Conservation (phyloP, 2,329 filamentous ascomycete genomes). For the Ustilaginoidea virens region DNA sequence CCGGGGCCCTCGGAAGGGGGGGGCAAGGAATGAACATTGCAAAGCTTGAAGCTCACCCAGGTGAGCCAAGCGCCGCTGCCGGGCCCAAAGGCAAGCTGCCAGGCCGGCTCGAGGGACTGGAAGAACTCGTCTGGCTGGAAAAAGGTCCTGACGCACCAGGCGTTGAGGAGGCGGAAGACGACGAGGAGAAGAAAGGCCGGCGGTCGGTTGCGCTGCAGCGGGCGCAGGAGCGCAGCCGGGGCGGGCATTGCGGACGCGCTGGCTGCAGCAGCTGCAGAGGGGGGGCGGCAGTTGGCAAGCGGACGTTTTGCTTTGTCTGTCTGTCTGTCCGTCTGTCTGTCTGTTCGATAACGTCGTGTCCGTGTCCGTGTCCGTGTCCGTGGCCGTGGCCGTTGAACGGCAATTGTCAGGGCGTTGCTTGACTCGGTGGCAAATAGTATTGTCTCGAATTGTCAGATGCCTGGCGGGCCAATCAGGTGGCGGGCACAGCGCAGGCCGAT, state of each 20-base stretch:
- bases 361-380: too few species aligned
- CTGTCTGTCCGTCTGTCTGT: too few species aligned
- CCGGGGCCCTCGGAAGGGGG: neutral
- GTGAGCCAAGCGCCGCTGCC: slow-evolving; percentile 79
- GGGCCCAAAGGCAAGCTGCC: slow-evolving; percentile 69
- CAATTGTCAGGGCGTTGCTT: too few species aligned
- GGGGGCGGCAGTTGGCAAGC: too few species aligned
- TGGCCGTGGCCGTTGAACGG: too few species aligned
- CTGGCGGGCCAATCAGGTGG: too few species aligned
- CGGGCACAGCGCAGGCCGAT: too few species aligned
- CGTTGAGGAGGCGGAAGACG: slow-evolving; percentile 64
- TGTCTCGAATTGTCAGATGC: too few species aligned
- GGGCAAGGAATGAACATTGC: neutral
- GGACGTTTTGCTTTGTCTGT: too few species aligned
- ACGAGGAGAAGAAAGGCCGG: slow-evolving; percentile 28
- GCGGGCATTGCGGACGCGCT: slow-evolving; percentile 7
- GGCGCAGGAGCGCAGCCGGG: slow-evolving; percentile 8
- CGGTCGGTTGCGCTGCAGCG: slow-evolving; percentile 7
- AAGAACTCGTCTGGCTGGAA: slow-evolving; percentile 99
- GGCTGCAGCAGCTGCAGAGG: slow-evolving; percentile 1
- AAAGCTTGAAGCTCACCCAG: slow-evolving; percentile 53
- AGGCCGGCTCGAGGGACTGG: slow-evolving; percentile 88
- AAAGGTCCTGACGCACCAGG: slow-evolving; percentile 67
- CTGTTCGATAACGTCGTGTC: too few species aligned
- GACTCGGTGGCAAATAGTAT: too few species aligned